Evolutionary conservation across 2,329 filamentous ascomycete species (phyloP), one percentile per base, ranked within the genome.

Genomic region (Xylaria sp.): DNA sequence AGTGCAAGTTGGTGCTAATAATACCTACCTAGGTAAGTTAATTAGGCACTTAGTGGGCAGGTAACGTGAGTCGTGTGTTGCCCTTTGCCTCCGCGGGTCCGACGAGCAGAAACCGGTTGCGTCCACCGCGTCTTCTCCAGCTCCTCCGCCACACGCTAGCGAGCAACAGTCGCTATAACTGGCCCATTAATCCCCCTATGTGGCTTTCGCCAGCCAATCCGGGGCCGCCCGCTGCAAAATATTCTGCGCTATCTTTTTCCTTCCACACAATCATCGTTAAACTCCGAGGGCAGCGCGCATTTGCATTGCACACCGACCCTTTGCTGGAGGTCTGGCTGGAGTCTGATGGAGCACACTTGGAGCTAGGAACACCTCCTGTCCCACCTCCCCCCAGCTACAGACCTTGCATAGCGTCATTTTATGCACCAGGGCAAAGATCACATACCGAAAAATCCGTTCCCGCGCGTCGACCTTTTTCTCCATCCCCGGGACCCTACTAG

Each of bases 61-160:
- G 24, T 30, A 6, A 51, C 14, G 9, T 27, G 47, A 50, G 42
- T 56, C 48, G 30, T 12, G 47, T 61, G 30, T 30, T 42, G 45
- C 21, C n/a, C 24, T 27, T 34, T n/a, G 19, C 24, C 24, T 65
- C 36, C 34, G 61, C 61, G 64, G 60, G 34, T 47, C 48, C 17
- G 19, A 42, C 50, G 69, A 74, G 69, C 55, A 75, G 70, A 75
- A 74, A 68, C 72, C 72, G 71, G 70, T 70, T 66, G 48, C 58
- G 27, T 27, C 51, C 45, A 62, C 57, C 70, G 72, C 64, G 66
- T 69, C 62, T 70, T 71, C 50, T 61, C 67, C 64, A 60, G 62
- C 67, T 69, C 64, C 65, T 67, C 65, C 57, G n/a, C 11, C 59
- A 67, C 68, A 55, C 59, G 64, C 64, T 56, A 68, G 60, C 39